A percentile compares a stretch with the other conserved stretches of the same genome.
These are phyloP conservation scores for Prunus fruticosa DNA, from an alignment of 306 rosid species.

Conservation along the genomic window DNA sequence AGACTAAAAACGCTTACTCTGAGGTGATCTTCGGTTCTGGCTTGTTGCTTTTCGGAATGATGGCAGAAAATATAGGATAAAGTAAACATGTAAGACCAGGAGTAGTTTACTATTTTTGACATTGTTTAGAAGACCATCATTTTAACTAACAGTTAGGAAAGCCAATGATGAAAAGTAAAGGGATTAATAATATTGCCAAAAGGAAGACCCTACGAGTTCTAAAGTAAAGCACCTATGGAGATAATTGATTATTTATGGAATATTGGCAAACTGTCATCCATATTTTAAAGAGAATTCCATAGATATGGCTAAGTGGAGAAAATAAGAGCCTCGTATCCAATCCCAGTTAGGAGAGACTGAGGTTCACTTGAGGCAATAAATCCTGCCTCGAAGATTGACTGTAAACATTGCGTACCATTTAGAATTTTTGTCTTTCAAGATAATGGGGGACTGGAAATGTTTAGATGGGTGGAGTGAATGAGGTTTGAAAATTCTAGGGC, in stretches of 20 bases:
- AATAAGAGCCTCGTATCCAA: too few relatives aligned
- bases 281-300: background rate
- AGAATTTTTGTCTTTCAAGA: too few relatives aligned
- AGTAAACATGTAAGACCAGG: background rate
- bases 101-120: constrained; percentile 6
- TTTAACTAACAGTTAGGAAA: background rate
- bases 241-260: background rate
- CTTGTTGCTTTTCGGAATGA: too few relatives aligned
- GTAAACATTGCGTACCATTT: background rate
- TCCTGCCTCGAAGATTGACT: background rate
- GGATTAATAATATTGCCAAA: background rate
- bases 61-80: too few relatives aligned
- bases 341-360: too few relatives aligned
- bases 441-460: too few relatives aligned
- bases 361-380: too few relatives aligned
- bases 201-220: background rate
- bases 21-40: too few relatives aligned
- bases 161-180: background rate
- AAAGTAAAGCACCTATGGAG: background rate
- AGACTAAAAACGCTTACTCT: too few relatives aligned
- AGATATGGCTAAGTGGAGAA: background rate
- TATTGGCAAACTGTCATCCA: background rate
- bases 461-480: background rate
- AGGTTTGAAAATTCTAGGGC: background rate
- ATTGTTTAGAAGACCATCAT: background rate